Evolutionary conservation across 129 eudicot genomes (phyloP), one percentile per base, ranked within the genome.

Genomic region (Pulicaria dysenterica): DNA sequence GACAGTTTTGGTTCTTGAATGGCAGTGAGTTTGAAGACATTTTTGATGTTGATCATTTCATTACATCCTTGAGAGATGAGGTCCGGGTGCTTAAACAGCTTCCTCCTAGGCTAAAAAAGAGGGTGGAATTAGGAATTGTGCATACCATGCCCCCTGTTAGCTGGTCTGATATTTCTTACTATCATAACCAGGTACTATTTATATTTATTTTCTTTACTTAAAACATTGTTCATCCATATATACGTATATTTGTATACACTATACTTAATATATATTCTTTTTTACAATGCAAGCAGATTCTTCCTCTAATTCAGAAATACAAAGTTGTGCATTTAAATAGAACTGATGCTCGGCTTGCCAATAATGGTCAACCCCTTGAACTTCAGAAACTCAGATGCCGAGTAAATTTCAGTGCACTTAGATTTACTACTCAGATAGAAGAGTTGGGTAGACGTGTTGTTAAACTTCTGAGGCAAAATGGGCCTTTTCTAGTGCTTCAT

Each of bases 281-380:
- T 49, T 40, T 17, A 53, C 46, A 39, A 61, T 75, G 41, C 6
- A 10, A 73, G 72, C 91, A 94, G 98, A 83, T 94, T 78, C 98
- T 93, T 80, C 96, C 98, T 56, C 67, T 93, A 68, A 84, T 94
- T 69, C 89, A 86, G 73, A 94, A 84, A 58, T 90, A 86, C 69
- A 94, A 94, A 85, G 90, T 94, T 74, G 91, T 94, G 66, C 96
- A 94, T 73, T 84, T 94, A 77, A 90, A 94, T 42, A 87, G 93
- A 86, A 94, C 98, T 6, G 98, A 94, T 81, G 87, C 97, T n/a
- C 90, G 98, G 45, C 92, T 94, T 73, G 98, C 98, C 65, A 94
- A 94, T 63, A 94, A 90, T 38, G 88, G 77, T 60, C 98, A 83
- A 78, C 93, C 92, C 36, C 36, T 84, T 69, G 93, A 85, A 34